These are phyloP conservation scores for Cystofilobasidium ferigula DNA, from an alignment of 768 basidiomycete species.

Conservation along the genomic window DNA sequence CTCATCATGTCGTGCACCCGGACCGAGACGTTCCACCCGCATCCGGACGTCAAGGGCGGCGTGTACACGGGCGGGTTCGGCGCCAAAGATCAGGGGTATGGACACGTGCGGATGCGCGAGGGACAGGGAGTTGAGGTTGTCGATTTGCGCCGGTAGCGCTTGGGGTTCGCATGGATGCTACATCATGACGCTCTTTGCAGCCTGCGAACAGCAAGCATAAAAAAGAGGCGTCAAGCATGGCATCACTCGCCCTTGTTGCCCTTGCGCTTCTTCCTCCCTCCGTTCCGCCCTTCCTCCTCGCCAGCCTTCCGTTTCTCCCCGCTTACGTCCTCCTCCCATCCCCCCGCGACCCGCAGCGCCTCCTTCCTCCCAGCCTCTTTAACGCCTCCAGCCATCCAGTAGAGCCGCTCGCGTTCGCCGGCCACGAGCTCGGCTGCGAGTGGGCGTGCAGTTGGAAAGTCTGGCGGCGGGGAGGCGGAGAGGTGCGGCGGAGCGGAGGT, in stretches of 20 bases:
- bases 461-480: not conserved
- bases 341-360: not conserved
- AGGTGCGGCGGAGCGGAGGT: not conserved
- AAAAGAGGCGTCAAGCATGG: too few relatives aligned
- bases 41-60: constrained; percentile 50
- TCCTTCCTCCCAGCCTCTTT: not conserved
- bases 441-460: too few relatives aligned
- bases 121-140: constrained; percentile 66
- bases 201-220: too few relatives aligned
- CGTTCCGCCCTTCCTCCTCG: too few relatives aligned
- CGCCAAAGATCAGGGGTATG: constrained; percentile 48
- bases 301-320: too few relatives aligned
- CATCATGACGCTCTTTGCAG: too few relatives aligned
- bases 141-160: constrained; percentile 55
- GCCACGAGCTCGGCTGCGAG: not conserved
- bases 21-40: constrained; percentile 75
- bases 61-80: constrained; percentile 64
- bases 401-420: not conserved
- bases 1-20: constrained; percentile 57
- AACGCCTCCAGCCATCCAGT: not conserved
- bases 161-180: too few relatives aligned
- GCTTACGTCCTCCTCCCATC: not conserved
- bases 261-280: too few relatives aligned
- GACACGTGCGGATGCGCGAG: constrained; percentile 63
- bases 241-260: too few relatives aligned